These are phyloP conservation scores for Mentha longifolia DNA, from an alignment of 257 asterid species.

Conservation along the genomic window DNA sequence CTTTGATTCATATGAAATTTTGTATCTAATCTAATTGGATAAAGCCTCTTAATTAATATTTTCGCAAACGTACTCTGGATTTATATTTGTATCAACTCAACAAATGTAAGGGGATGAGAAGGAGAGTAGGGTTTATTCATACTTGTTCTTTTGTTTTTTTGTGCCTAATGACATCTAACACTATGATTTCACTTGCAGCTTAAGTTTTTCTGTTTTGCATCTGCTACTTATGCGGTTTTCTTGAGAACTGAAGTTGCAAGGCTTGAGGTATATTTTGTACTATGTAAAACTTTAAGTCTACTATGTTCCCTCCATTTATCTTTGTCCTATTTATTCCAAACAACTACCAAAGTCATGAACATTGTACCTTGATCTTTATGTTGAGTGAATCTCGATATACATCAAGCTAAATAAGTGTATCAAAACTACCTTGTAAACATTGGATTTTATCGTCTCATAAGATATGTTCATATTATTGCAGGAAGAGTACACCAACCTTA, in stretches of 20 bases:
- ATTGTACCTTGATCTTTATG: slow-evolving; percentile 1
- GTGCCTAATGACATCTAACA: slow-evolving; percentile 7
- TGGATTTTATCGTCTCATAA: slow-evolving; percentile 29
- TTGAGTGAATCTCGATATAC: slow-evolving; percentile 6
- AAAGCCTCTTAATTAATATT: slow-evolving; percentile 6
- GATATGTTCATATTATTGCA: slow-evolving; percentile 48
- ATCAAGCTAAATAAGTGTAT: slow-evolving; percentile 19
- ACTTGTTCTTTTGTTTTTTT: not conserved
- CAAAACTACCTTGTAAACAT: slow-evolving; percentile 7
- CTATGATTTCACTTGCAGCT: slow-evolving; percentile 58
- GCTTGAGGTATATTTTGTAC: slow-evolving; percentile 62
- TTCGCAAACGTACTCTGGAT: not conserved
- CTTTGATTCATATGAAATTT: slow-evolving; percentile 20
- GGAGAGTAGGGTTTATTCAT: not conserved
- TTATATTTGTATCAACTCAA: not conserved
- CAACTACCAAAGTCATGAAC: not conserved
- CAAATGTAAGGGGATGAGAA: slow-evolving; percentile 8
- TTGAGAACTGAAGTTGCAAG: slow-evolving; percentile 60
- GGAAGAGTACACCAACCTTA: slow-evolving; percentile 69
- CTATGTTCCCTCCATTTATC: slow-evolving; percentile 10
- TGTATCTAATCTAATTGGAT: not conserved
- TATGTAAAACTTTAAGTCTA: not conserved
- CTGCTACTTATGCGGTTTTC: slow-evolving; percentile 51
- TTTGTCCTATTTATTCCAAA: not conserved
- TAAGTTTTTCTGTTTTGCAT: slow-evolving; percentile 47